Evolutionary conservation across 2,329 filamentous ascomycete genomes (phyloP).

Genomic region (Aspergillus pseudoviridinutans): DNA sequence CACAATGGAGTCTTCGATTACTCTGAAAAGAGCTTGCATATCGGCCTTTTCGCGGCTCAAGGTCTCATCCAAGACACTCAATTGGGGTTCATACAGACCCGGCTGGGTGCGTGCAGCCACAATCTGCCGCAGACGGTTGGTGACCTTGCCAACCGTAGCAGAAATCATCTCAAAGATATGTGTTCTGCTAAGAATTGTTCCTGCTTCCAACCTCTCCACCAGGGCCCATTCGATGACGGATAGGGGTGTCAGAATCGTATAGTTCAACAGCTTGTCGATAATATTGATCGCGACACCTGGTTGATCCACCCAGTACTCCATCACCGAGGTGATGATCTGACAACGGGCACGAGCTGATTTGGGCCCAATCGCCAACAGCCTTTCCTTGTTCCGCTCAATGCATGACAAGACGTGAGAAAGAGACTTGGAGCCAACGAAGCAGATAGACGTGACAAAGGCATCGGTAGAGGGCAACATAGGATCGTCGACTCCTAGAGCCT

Average conservation of each 20-base stretch:
- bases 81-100: slow-evolving; percentile 51
- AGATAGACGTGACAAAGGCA: slow-evolving; percentile 88
- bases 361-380: slow-evolving; percentile 73
- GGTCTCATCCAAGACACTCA: slow-evolving; percentile 61
- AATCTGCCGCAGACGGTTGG: slow-evolving; percentile 77
- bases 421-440: slow-evolving; percentile 90
- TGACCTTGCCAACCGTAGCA: slow-evolving; percentile 86
- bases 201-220: slow-evolving; percentile 60
- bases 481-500: slow-evolving; percentile 64
- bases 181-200: slow-evolving; percentile 64
- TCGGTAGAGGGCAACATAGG: slow-evolving; percentile 84
- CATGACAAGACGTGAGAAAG: slow-evolving; percentile 92
- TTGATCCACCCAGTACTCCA: slow-evolving; percentile 90
- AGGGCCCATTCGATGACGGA: slow-evolving; percentile 90
- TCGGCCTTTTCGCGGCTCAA: slow-evolving; percentile 65
- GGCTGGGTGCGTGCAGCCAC: slow-evolving; percentile 59
- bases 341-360: slow-evolving; percentile 70
- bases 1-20: slow-evolving; percentile 72
- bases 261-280: slow-evolving; percentile 95
- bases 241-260: slow-evolving; percentile 82
- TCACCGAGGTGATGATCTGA: slow-evolving; percentile 86
- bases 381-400: slow-evolving; percentile 90
- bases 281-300: slow-evolving; percentile 89
- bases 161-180: slow-evolving; percentile 88
- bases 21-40: slow-evolving; percentile 75